A percentile compares a stretch with the other conserved stretches of the same genome.
These are phyloP conservation scores for Paecilomyces fulvus DNA, from an alignment of 2,329 filamentous ascomycete species.

Conservation along the genomic window DNA sequence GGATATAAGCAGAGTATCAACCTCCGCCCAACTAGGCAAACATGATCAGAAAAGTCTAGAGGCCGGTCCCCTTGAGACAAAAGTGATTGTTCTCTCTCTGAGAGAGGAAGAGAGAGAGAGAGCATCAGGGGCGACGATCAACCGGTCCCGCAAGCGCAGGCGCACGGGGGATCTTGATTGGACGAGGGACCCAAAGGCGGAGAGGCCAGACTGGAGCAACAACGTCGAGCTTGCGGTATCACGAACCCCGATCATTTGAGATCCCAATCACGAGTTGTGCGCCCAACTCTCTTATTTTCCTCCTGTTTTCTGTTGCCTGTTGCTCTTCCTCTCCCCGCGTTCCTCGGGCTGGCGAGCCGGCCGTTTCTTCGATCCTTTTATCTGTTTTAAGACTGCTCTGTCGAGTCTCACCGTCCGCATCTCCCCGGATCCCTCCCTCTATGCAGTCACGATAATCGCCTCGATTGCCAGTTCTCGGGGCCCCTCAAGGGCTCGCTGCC, in stretches of 20 bases:
- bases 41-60: background rate
- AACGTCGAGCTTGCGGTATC: conserved; percentile 2
- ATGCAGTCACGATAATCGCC: conserved; percentile 17
- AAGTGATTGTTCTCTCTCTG: background rate
- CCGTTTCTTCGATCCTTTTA: background rate
- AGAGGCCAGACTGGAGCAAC: conserved; percentile 1
- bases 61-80: background rate
- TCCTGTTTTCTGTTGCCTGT: conserved; percentile 1
- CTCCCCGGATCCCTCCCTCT: conserved; percentile 6
- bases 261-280: conserved; percentile 1
- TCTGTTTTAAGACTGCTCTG: background rate
- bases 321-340: background rate
- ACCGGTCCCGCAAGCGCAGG: background rate
- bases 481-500: conserved; percentile 19
- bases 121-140: background rate
- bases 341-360: background rate
- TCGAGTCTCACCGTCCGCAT: background rate
- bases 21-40: too few relatives aligned
- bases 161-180: background rate
- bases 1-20: background rate
- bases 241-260: conserved; percentile 4
- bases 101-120: background rate
- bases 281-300: background rate
- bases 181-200: background rate
- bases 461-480: conserved; percentile 7